Percentiles rank a stretch among this genome's conserved stretches.
These are phyloP conservation scores for Chalciporus sphaerocephalus DNA, from an alignment of 768 basidiomycete genomes.

Conservation along the genomic window DNA sequence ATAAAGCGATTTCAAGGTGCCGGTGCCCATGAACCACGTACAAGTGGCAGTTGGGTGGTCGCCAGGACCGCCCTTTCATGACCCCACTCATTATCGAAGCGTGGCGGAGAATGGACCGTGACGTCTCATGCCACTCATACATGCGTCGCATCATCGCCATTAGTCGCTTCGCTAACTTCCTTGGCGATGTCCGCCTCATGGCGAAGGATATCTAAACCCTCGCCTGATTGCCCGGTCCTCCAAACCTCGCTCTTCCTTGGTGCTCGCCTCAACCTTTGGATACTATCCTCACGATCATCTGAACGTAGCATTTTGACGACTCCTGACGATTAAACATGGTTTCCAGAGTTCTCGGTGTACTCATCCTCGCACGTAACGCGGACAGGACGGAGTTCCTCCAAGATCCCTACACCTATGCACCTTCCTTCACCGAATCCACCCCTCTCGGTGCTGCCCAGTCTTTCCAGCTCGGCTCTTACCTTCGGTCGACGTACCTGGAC, in stretches of 20 bases:
- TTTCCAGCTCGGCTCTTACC: slow-evolving; percentile 54
- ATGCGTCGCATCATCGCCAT: slow-evolving; percentile 26
- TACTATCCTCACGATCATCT: background rate
- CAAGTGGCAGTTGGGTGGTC: slow-evolving; percentile 18
- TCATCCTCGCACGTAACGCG: slow-evolving; percentile 73
- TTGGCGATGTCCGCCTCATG: slow-evolving; percentile 30
- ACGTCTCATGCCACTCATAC: slow-evolving; percentile 10
- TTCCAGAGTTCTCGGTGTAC: slow-evolving; percentile 59
- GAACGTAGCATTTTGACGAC: background rate
- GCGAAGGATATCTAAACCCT: slow-evolving; percentile 29
- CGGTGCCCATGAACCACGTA: slow-evolving; percentile 26
- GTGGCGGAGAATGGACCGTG: slow-evolving; percentile 26
- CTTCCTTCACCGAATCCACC: slow-evolving; percentile 63
- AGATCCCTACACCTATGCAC: slow-evolving; percentile 64
- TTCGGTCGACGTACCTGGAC: slow-evolving; percentile 66
- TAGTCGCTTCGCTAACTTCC: slow-evolving; percentile 23
- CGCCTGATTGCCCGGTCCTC: slow-evolving; percentile 4
- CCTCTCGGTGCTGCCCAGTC: slow-evolving; percentile 73
- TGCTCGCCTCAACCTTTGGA: slow-evolving; percentile 1
- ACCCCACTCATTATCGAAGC: slow-evolving; percentile 23
- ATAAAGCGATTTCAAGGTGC: slow-evolving; percentile 13
- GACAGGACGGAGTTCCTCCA: slow-evolving; percentile 68
- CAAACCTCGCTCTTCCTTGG: slow-evolving; percentile 12
- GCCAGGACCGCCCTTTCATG: slow-evolving; percentile 14
- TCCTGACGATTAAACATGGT: slow-evolving; percentile 19